phyloP scores from a whole-genome alignment of 805 yeast species.

The Suhomyces vadensis region DNA sequence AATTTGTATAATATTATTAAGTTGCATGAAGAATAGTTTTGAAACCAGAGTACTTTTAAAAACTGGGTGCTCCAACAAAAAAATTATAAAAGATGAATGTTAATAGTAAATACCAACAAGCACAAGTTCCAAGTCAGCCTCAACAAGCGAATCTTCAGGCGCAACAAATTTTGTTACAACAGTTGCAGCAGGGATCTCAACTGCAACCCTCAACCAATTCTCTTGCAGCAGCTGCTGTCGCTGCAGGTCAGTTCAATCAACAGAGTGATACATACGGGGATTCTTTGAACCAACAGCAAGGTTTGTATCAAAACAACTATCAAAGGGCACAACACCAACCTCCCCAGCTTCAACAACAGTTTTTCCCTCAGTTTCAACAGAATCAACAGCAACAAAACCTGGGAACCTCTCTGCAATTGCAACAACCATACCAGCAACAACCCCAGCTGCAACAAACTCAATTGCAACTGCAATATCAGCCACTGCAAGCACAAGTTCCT shows the following conservation, averaged over 20 bases:
- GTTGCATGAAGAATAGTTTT: background rate
- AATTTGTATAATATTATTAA: no score
- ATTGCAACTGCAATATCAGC: slow-evolving; percentile 23
- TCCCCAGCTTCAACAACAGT: slow-evolving; percentile 24
- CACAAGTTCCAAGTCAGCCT: slow-evolving; percentile 23
- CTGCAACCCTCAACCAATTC: slow-evolving; percentile 15
- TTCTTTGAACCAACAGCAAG: slow-evolving; percentile 28
- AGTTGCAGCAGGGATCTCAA: slow-evolving; percentile 39
- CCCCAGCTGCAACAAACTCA: slow-evolving; percentile 17
- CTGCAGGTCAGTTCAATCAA: slow-evolving; percentile 13
- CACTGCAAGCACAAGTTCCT: slow-evolving; percentile 21
- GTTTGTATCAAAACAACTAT: slow-evolving; percentile 38
- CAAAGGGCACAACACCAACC: slow-evolving; percentile 29
- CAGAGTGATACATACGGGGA: slow-evolving; percentile 25
- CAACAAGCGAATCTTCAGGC: slow-evolving; percentile 38
- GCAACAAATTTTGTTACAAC: slow-evolving; percentile 45
- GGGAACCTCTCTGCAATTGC: slow-evolving; percentile 16
- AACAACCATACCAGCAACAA: slow-evolving; percentile 23
- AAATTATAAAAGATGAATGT: slow-evolving; percentile 17
- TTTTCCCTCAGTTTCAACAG: slow-evolving; percentile 25
- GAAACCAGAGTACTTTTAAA: background rate
- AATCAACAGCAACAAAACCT: slow-evolving; percentile 23
- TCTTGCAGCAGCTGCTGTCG: slow-evolving; percentile 13
- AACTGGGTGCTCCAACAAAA: slow-evolving; percentile 5
- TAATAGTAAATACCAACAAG: slow-evolving; percentile 21